phyloP scores from a whole-genome alignment of 78 protist genomes.

The Pigoraptor vietnamica region DNA sequence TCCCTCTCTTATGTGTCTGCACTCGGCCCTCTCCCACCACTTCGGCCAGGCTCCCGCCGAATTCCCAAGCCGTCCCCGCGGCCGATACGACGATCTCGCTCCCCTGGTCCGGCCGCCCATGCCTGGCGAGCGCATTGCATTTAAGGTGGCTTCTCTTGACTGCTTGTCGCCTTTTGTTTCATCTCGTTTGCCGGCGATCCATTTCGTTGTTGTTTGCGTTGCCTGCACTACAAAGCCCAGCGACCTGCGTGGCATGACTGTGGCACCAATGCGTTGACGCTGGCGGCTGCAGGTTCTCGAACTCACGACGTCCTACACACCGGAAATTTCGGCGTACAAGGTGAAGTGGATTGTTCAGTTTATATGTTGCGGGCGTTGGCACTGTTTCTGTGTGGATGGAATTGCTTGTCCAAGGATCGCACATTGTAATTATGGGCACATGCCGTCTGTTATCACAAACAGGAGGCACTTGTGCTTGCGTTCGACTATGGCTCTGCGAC shows the following conservation, averaged over 20 bases:
- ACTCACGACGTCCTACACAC: not conserved
- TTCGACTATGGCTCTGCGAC: not conserved
- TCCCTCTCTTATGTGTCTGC: too few species aligned
- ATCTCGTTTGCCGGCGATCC: not conserved
- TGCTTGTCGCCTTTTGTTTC: not conserved
- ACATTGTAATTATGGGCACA: too few species aligned
- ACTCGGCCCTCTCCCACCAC: too few species aligned
- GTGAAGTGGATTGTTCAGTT: not conserved
- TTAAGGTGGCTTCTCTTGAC: not conserved
- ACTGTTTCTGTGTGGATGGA: too few species aligned
- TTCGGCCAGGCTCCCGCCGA: not conserved
- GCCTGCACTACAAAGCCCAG: not conserved
- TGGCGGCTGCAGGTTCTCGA: not conserved
- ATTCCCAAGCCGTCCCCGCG: not conserved
- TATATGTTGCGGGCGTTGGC: too few species aligned
- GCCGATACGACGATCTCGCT: not conserved
- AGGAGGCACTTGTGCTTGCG: not conserved
- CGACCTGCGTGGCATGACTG: too few species aligned
- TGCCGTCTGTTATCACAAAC: too few species aligned
- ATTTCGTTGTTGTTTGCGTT: not conserved
- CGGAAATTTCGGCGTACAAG: not conserved
- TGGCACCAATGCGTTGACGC: too few species aligned
- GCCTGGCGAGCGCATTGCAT: not conserved
- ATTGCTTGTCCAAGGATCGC: too few species aligned
- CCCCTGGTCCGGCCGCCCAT: not conserved